phyloP scores from a whole-genome alignment of 73 alveolate species.

The Paramecium primaurelia region DNA sequence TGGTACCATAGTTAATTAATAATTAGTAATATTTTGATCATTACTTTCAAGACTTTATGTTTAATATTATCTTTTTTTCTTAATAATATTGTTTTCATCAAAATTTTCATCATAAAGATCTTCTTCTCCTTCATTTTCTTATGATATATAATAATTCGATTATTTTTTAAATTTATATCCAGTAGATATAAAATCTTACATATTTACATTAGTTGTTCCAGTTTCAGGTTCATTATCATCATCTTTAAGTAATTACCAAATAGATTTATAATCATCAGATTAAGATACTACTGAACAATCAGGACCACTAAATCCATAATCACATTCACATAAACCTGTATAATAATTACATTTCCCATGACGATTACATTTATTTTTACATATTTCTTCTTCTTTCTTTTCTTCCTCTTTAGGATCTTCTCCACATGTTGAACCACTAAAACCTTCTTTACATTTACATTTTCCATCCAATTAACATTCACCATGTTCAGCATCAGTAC shows the following conservation, averaged over 20 bases:
- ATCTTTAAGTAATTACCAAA: conserved; percentile 8
- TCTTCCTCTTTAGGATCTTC: not conserved
- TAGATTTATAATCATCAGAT: not conserved
- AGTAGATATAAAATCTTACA: not conserved
- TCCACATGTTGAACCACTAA: conserved; percentile 45
- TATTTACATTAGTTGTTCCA: not conserved
- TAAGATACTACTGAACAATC: not conserved
- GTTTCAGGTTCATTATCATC: conserved; percentile 7
- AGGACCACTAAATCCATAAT: conserved; percentile 21
- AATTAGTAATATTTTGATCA: not conserved
- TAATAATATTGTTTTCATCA: not conserved
- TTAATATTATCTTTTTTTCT: not conserved
- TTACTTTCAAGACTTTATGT: not conserved
- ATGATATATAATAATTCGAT: not conserved
- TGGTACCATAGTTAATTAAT: not conserved
- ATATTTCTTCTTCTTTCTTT: not conserved
- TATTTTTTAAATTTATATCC: not conserved
- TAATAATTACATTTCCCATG: not conserved
- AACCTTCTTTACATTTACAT: conserved; percentile 51
- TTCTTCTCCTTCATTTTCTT: not conserved
- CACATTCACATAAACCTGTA: not conserved
- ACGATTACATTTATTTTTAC: conserved; percentile 12
- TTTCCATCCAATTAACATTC: conserved; percentile 39
- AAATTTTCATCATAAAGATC: not conserved
- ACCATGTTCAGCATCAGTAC: conserved; percentile 54